Base-by-base conservation (phyloP, 805 yeast species). In the Scheffersomyces ergatensis region DNA sequence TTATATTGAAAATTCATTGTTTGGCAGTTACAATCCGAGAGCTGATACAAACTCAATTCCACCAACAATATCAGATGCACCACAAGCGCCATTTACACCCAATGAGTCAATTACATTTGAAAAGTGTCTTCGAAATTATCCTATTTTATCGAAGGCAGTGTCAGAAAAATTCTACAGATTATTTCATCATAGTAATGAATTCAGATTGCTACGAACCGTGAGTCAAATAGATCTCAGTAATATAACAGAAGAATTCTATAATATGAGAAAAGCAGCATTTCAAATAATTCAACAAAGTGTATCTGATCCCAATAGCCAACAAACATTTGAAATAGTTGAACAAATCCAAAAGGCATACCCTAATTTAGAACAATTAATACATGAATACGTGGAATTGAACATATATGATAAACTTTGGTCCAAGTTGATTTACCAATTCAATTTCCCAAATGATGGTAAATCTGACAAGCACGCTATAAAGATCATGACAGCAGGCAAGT, bases 371-470 rank as follows among this genome's bases (percentile, higher is more conserved):
- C 70, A 68, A 42, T 66, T 80, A 34, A 68, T 89, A 2, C 83
- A 81, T 50, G 80, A 79, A 40, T 87, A 87, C 50, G 82, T 87
- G 13, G 97, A 90, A 51, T 51, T 72, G 44, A 80, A 81, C 42
- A 58, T 88, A 24, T 84, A 80, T 51, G 85, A 79, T 47, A 77
- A 75, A 45, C 55, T 89, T 5, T 86, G 96, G 93, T 48, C 63
- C 20, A 74, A 65, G 42, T 44, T 70, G 9, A 47, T 62, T 1
- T 60, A 49, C 42, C 76, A 67, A 46, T 66, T 61, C 48, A 49
- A 61, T 48, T 47, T 34, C 16, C 40, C 60, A 6, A 55, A 58
- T 34, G 57, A 48, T 13, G 58, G 33, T 3, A 46, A 43, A 3
- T 48, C 45, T 29, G 65, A 55, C 37, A 43, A 46, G 4, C 59